Conservation (phyloP, 768 basidiomycete genomes). For the Clitopilus passeckerianus region DNA sequence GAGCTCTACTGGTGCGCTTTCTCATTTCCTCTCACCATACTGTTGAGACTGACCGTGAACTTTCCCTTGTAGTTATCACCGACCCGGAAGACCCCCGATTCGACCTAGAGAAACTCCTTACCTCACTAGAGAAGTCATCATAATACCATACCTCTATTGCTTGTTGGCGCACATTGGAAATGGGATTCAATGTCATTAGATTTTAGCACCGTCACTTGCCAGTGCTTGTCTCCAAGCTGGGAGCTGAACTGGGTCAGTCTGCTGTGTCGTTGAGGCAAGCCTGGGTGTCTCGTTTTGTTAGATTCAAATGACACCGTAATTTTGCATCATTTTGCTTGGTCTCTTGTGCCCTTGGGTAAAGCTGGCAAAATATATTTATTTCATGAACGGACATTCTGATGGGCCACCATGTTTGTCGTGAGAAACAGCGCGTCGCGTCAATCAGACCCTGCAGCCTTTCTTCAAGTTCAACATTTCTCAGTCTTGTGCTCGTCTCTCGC, state of each 20-base stretch:
- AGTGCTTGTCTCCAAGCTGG: not conserved
- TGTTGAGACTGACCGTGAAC: conserved; percentile 9
- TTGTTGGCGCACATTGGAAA: not conserved
- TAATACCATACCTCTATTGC: conserved; percentile 32
- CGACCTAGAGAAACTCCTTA: conserved; percentile 88
- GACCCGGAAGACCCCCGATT: conserved; percentile 95
- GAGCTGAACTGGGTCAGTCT: not conserved
- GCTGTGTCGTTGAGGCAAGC: not conserved
- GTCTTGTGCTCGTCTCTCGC: conserved; percentile 20
- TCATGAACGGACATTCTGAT: conserved; percentile 17
- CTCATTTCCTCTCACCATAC: conserved; percentile 1
- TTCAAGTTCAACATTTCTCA: not conserved
- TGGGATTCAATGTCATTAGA: not conserved
- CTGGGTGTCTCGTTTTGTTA: not conserved
- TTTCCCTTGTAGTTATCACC: conserved; percentile 61
- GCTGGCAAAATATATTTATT: conserved; percentile 3
- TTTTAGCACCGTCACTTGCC: not conserved
- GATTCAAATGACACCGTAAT: not conserved
- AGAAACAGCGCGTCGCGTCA: conserved; percentile 38
- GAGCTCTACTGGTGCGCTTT: conserved; percentile 49
- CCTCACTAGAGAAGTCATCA: conserved; percentile 68
- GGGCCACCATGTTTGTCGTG: conserved; percentile 20
- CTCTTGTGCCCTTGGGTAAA: not conserved
- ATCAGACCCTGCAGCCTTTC: conserved; percentile 4
- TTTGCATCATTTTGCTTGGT: not conserved